These are phyloP conservation scores for Ceratocystis albifundus DNA, from an alignment of 2,329 filamentous ascomycete species.

Conservation along the genomic window DNA sequence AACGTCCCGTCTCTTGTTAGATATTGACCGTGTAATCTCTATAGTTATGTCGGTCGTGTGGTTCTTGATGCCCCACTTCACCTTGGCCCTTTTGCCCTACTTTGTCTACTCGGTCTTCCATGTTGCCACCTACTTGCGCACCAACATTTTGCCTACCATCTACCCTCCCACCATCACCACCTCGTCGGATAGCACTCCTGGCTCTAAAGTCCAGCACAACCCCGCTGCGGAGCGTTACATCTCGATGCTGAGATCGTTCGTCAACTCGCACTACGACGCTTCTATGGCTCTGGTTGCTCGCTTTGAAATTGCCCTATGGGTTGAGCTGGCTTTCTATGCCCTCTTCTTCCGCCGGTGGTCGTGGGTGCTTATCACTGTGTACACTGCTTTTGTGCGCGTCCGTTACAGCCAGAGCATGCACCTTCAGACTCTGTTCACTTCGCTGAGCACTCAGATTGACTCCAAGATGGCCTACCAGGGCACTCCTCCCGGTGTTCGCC, in stretches of 20 bases:
- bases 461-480: constrained; percentile 74
- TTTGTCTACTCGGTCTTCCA: constrained; percentile 97
- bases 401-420: constrained; percentile 84
- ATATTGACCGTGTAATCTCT: not conserved
- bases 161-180: constrained; percentile 51
- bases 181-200: constrained; percentile 43
- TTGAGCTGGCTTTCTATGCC: constrained; percentile 68
- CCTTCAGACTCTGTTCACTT: constrained; percentile 69
- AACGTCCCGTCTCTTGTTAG: not conserved
- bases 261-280: constrained; percentile 94
- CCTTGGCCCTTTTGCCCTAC: constrained; percentile 84
- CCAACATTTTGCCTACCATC: constrained; percentile 81
- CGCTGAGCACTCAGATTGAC: constrained; percentile 65
- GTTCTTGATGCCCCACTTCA: constrained; percentile 83
- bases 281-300: constrained; percentile 88
- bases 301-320: constrained; percentile 80
- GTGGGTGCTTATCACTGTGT: constrained; percentile 76
- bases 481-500: constrained; percentile 65
- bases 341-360: constrained; percentile 81
- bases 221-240: constrained; percentile 33
- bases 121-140: constrained; percentile 89
- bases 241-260: constrained; percentile 75
- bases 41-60: constrained; percentile 58
- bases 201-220: constrained; percentile 39
- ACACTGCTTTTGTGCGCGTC: constrained; percentile 85